A percentile compares a stretch with the other conserved stretches of the same genome.
These are phyloP conservation scores for Neurospora sp. DNA, from an alignment of 495 filamentous ascomycete genomes.

Conservation along the genomic window DNA sequence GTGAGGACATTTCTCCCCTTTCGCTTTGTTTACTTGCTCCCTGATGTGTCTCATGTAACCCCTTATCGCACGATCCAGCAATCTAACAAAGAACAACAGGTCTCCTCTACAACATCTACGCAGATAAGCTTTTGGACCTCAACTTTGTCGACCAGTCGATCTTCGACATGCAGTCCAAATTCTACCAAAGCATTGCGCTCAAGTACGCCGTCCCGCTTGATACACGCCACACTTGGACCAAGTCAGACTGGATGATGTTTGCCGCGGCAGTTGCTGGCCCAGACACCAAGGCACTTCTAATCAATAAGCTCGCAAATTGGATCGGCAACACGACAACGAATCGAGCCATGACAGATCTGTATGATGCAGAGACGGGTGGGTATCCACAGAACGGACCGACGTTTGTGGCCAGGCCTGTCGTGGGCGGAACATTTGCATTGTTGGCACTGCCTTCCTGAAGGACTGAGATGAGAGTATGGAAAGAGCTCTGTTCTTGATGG, in stretches of 20 bases:
- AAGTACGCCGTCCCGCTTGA: conserved; percentile 77
- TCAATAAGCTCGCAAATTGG: conserved; percentile 62
- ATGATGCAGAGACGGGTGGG: conserved; percentile 54
- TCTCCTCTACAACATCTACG: conserved; percentile 82
- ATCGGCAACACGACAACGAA: conserved; percentile 64
- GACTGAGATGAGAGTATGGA: not conserved
- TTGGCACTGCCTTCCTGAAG: conserved; percentile 43
- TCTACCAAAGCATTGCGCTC: conserved; percentile 66
- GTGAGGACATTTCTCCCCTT: conserved; percentile 1
- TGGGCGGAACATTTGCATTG: conserved; percentile 73
- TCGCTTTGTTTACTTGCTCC: not conserved
- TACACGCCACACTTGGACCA: conserved; percentile 73
- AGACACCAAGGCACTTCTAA: conserved; percentile 53
- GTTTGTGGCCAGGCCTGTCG: conserved; percentile 73
- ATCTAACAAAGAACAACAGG: conserved; percentile 56
- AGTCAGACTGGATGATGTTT: conserved; percentile 85
- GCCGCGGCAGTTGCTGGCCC: conserved; percentile 57
- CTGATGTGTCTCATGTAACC: not conserved
- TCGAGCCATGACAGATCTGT: conserved; percentile 68
- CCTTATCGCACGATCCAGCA: not conserved
- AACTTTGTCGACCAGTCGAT: conserved; percentile 55
- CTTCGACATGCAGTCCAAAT: conserved; percentile 69
- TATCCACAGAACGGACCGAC: conserved; percentile 44
- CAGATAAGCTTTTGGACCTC: conserved; percentile 65
- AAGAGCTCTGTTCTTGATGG: not conserved